phyloP scores from a whole-genome alignment of 768 basidiomycete species.

The Phanerochaete sordida region DNA sequence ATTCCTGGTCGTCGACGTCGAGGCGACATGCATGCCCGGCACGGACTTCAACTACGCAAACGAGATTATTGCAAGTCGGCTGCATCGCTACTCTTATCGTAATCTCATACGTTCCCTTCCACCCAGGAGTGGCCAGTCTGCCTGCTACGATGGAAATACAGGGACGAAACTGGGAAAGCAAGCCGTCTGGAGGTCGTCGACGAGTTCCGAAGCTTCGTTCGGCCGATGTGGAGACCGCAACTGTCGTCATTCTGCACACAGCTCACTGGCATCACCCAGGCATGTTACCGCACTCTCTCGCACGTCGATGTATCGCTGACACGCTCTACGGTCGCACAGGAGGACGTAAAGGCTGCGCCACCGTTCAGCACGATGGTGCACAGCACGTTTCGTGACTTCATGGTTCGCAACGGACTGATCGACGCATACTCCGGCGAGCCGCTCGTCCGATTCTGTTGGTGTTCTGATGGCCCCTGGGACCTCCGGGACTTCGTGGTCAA shows the following conservation, averaged over 20 bases:
- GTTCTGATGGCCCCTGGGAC: constrained; percentile 82
- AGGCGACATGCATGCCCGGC: constrained; percentile 74
- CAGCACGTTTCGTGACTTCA: constrained; percentile 55
- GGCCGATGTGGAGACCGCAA: constrained; percentile 80
- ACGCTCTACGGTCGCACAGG: constrained; percentile 36
- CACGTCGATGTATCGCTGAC: background rate
- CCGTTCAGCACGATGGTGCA: constrained; percentile 67
- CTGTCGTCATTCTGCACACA: constrained; percentile 82
- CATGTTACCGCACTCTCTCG: constrained; percentile 31
- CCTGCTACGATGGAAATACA: constrained; percentile 79
- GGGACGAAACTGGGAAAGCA: constrained; percentile 44
- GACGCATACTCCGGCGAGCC: constrained; percentile 52
- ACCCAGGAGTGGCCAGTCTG: constrained; percentile 90
- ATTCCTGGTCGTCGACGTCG: constrained; percentile 87
- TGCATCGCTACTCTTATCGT: background rate
- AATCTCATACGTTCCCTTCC: constrained; percentile 1
- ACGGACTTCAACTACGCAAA: constrained; percentile 82
- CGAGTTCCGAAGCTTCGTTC: constrained; percentile 86
- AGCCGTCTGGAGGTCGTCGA: constrained; percentile 64
- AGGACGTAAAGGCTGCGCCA: constrained; percentile 77
- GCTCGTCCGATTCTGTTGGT: constrained; percentile 72
- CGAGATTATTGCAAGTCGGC: constrained; percentile 83
- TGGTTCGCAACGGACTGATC: constrained; percentile 69
- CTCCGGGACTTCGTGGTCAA: constrained; percentile 84
- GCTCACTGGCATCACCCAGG: constrained; percentile 92